Evolutionary conservation across 495 filamentous ascomycete genomes (phyloP), one percentile per base, ranked within the genome.

Genomic region (Sphaerosporella brunnea): DNA sequence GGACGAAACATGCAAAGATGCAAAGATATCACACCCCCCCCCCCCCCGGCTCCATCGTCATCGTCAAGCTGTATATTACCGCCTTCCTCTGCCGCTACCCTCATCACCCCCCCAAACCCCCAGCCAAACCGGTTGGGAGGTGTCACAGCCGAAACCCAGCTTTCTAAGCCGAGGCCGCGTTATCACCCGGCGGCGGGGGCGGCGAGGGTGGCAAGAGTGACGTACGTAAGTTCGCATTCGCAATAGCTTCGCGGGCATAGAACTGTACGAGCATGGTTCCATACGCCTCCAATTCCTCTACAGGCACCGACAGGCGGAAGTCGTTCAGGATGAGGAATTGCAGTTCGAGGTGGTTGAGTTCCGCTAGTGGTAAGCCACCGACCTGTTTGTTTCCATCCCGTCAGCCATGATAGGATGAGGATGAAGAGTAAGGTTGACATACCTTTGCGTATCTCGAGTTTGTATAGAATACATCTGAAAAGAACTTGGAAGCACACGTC

Each of bases 371-470:
- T 21, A 99, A 72, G 38, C 90, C 90, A 49, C 90, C 90, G 55
- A 99, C 90, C 90, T 99, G 51, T 20, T 20, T 0, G 36, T n/a
- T 9, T 5, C 13, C 7, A 32, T 5, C 28, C 7, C 28, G 28
- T 32, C 7, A 7, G 28, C 13, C 5, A 13, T 5, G 28, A 32
- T 5, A 32, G 13, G 28, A 32, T 32, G 5, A 13, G 28, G 28
- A 13, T 5, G 28, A 18, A 4, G 35, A 18, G 35, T 5, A 4
- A 0, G 28, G 28, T 9, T 25, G 43, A 60, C 70, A 52, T 73
- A 93, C 90, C 81, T 96, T 99, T 51, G 92, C 90, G 63, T 99
- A 99, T 73, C 90, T 72, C 37, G 92, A 96, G 65, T 99, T 99
- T 15, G 90, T 99, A 59, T 96, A 99, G 58, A 99, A 99, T 36